Conservation (phyloP, 148 eudicot species). For the Agrostemma githago region DNA sequence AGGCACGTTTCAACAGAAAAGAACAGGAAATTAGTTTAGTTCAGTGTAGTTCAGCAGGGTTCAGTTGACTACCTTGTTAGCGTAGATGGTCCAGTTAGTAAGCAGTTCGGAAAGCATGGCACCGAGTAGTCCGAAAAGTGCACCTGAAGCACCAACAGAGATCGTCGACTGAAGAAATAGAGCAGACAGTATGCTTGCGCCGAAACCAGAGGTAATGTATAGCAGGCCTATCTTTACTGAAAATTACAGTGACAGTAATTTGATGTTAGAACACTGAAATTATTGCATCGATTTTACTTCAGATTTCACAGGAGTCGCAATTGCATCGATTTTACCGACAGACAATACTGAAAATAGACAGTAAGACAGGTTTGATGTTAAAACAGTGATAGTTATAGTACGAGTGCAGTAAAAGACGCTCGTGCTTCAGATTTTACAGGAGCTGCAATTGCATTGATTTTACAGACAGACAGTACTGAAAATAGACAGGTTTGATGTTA, state of each 20-base stretch:
- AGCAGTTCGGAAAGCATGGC: conserved; percentile 92
- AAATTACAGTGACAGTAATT: not conserved
- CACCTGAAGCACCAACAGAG: conserved; percentile 97
- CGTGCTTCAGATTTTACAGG: too few relatives aligned
- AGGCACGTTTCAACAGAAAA: too few relatives aligned
- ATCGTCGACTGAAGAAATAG: conserved; percentile 57
- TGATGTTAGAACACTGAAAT: too few relatives aligned
- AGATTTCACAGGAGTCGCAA: too few relatives aligned
- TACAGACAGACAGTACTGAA: too few relatives aligned
- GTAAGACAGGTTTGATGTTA: not conserved
- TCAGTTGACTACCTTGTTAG: conserved; percentile 56
- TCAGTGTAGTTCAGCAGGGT: too few relatives aligned
- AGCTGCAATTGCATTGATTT: too few relatives aligned
- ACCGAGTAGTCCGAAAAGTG: conserved; percentile 85
- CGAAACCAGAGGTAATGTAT: conserved; percentile 66
- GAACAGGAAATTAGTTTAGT: too few relatives aligned
- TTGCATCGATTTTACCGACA: too few relatives aligned
- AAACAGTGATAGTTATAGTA: too few relatives aligned
- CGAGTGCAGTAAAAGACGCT: too few relatives aligned
- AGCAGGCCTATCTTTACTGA: conserved; percentile 67
- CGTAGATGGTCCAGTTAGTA: conserved; percentile 87
- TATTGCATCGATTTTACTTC: too few relatives aligned
- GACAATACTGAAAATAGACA: not conserved
- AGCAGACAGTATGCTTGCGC: conserved; percentile 67
- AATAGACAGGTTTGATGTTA: conserved; percentile 8